A percentile compares a stretch with the other conserved stretches of the same genome.
Conservation (phyloP, 2,329 filamentous ascomycete species). For the Trichocomaceae sp. region DNA sequence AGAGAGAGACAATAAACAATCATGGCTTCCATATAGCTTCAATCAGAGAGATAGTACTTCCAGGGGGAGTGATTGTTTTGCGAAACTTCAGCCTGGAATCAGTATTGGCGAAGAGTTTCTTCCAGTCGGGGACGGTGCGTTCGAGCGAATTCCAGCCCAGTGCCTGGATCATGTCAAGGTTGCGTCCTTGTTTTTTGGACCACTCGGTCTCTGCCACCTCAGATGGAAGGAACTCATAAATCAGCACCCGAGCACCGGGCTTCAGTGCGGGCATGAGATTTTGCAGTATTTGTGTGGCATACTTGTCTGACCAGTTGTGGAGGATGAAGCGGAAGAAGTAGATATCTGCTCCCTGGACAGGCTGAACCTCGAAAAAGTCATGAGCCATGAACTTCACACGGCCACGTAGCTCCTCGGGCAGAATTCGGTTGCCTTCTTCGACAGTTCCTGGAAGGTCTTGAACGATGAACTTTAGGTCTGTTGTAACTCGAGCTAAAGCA, state of each 20-base stretch:
- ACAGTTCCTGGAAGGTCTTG: constrained; percentile 40
- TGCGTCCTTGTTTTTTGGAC: background rate
- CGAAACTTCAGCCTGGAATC: background rate
- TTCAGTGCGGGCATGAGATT: constrained; percentile 17
- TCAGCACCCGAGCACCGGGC: constrained; percentile 14
- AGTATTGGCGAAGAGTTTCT: background rate
- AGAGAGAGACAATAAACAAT: background rate
- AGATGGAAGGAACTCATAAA: constrained; percentile 19
- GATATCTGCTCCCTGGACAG: constrained; percentile 17
- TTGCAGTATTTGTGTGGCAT: constrained; percentile 17
- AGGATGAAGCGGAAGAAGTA: constrained; percentile 21
- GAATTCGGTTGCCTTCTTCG: constrained; percentile 11
- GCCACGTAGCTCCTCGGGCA: constrained; percentile 2
- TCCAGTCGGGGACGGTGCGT: background rate
- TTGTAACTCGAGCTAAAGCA: constrained; percentile 47
- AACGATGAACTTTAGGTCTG: constrained; percentile 49
- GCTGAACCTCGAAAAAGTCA: constrained; percentile 20
- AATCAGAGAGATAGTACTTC: background rate
- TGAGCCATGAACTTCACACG: constrained; percentile 19
- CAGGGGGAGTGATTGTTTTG: background rate
- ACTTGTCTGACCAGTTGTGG: constrained; percentile 22
- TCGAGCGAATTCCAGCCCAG: constrained; percentile 2
- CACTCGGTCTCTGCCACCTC: background rate
- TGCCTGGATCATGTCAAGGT: constrained; percentile 1
- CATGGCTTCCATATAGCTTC: background rate